These are phyloP conservation scores for Talaromyces sp. DNA, from an alignment of 2,329 filamentous ascomycete species.

Conservation along the genomic window DNA sequence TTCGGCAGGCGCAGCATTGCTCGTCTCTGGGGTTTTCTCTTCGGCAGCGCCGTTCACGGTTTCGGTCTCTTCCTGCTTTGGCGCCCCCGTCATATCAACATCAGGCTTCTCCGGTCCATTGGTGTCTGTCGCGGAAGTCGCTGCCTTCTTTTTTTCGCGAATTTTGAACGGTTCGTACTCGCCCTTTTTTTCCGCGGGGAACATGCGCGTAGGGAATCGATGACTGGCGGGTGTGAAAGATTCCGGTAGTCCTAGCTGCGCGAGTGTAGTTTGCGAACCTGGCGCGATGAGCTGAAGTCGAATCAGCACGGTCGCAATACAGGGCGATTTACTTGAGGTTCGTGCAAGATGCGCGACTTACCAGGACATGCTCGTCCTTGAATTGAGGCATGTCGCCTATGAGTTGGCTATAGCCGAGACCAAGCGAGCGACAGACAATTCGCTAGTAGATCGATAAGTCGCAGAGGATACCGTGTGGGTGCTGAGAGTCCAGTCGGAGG, in stretches of 20 bases:
- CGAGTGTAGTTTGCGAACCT: slow-evolving; percentile 84
- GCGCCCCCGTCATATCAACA: slow-evolving; percentile 46
- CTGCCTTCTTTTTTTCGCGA: slow-evolving; percentile 47
- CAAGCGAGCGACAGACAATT: neutral
- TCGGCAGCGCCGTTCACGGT: neutral
- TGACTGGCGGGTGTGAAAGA: slow-evolving; percentile 85
- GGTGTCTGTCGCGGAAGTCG: slow-evolving; percentile 21
- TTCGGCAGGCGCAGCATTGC: slow-evolving; percentile 3
- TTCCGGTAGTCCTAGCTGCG: slow-evolving; percentile 84
- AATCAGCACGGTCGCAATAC: neutral
- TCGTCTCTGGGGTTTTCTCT: neutral
- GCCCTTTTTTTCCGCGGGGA: slow-evolving; percentile 69
- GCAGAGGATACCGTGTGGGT: neutral
- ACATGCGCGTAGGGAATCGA: slow-evolving; percentile 91
- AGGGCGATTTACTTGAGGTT: neutral
- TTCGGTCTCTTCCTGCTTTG: slow-evolving; percentile 14
- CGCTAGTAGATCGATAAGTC: neutral
- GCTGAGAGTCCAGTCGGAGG: slow-evolving; percentile 3
- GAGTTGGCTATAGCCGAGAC: neutral
- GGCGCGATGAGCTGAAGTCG: slow-evolving; percentile 49
- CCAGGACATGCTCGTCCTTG: slow-evolving; percentile 52
- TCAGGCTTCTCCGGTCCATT: slow-evolving; percentile 30
- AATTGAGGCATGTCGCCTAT: slow-evolving; percentile 46
- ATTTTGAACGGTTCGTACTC: slow-evolving; percentile 80
- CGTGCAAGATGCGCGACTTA: slow-evolving; percentile 28